Base-by-base conservation (phyloP, 495 filamentous ascomycete genomes). In the Margaritispora aquatica region DNA sequence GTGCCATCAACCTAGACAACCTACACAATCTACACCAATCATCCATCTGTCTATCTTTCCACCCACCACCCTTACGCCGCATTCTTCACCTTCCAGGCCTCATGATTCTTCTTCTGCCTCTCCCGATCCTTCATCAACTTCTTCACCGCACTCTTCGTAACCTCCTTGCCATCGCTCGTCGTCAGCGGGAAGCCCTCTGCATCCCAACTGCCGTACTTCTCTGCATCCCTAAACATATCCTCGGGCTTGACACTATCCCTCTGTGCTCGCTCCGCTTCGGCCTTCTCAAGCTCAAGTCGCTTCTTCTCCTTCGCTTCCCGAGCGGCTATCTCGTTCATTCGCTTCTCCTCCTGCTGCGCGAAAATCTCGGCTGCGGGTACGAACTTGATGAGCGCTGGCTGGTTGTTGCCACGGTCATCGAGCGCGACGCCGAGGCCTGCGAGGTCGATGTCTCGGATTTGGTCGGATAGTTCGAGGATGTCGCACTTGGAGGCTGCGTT, bases 41-140 rank as follows among this genome's bases (percentile, higher is more conserved):
- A 38, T 38, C 34, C 44, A n/a, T 47, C 44, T 47, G 21, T 22
- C 47, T 24, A 5, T n/a, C 47, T 50, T 22, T 2, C 21, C 24
- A 24, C 24, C 2, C 2, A 50, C 9, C 47, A n/a, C 21, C 29
- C 47, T 24, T 24, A 3, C 21, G 5, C 5, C 5, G 20, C 5
- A 23, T 50, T 23, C 8, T 38, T 38, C 9, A 31, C 56, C 29
- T 66, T 66, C 60, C 61, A 67, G 9, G 80, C 75, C 26, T 96
- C 88, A 69, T 96, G 88, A 57, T 81, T 65, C 80, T 90, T 96
- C 80, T 88, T 95, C 77, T 97, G 94, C 70, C 76, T 84, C 68
- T 96, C 89, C 90, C 89, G 96, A 26, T 90, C 89, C 77, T 97
- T 97, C 74, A 74, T 85, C 34, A 97, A 69, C 80, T 90, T 95